Evolutionary conservation across 1,139 yeast genomes (phyloP), one percentile per base, ranked within the genome.

Genomic region (Yamadazyma epiphylla): DNA sequence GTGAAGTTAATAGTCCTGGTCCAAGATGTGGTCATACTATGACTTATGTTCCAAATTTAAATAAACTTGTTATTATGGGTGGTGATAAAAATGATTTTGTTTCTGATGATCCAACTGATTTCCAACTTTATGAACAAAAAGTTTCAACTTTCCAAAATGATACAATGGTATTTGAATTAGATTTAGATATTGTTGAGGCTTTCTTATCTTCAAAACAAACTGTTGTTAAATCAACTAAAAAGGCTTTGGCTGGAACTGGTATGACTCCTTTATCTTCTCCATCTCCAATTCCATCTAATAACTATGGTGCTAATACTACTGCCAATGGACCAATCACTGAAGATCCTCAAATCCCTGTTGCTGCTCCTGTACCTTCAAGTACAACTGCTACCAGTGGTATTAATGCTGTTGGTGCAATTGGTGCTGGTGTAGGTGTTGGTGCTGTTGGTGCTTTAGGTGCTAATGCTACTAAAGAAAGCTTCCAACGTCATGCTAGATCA

Each of bases 1-100:
- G 68, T 20, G 59, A 58, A 15, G 47, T 44, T 17, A 49, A 56
- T 35, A 69, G 73, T 8, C 96, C 97, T 4, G 83, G 89, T 26
- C 79, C 94, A 13, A 76, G 96, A 45, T 85, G 94, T 40, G 98
- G 98, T n/a, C 98, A 91, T 56, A 78, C 96, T 7, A 67, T 91
- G 65, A 80, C 96, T 2, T 76, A 81, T 36, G 68, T 73, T 36
- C 63, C 84, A 30, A 74, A 66, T 29, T 75, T 73, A 38, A 77
- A 85, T 50, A 85, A 81, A 55, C 55, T 91, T 31, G 53, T 89
- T 16, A 77, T 91, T 14, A 81, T 94, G 85, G 98, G 98, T 26
- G 98, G 98, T 38, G 95, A 87, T 53, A 74, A 79, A 42, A 76
- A 79, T 43, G 85, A 79, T 48, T 77, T 64, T 39, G 65, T 67